Percentiles rank a stretch among this genome's conserved stretches.
Evolutionary conservation across 176 grass and related monocot species (phyloP).

Genomic region (Oryza meyeriana): DNA sequence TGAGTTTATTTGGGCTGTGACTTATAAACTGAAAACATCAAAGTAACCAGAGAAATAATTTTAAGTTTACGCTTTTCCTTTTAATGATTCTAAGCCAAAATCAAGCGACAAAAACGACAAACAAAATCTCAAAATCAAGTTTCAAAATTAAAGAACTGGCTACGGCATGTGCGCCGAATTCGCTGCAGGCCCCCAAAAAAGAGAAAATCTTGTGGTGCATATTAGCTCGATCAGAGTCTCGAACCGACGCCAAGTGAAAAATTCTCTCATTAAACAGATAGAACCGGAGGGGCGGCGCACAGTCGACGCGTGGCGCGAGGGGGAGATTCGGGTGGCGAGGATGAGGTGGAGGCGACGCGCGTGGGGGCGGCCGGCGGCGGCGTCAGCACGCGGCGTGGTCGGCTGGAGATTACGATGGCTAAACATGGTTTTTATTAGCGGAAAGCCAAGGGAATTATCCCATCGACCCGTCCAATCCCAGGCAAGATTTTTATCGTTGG

Average conservation of each 20-base stretch:
- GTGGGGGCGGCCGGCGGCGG: not conserved
- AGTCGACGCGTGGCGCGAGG: conserved; percentile 23
- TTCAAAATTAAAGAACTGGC: not conserved
- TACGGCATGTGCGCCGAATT: not conserved
- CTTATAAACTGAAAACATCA: too few species aligned
- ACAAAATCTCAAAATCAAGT: not conserved
- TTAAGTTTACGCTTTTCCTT: too few species aligned
- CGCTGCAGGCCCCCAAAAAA: not conserved
- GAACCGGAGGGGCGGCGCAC: not conserved
- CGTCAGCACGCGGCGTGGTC: conserved; percentile 43
- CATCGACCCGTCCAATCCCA: not conserved
- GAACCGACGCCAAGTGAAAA: not conserved
- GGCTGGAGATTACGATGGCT: conserved; percentile 34
- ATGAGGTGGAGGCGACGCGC: not conserved
- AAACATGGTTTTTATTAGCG: conserved; percentile 16
- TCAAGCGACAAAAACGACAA: not conserved
- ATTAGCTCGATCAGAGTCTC: not conserved
- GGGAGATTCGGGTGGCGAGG: conserved; percentile 1
- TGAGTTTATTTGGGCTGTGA: too few species aligned
- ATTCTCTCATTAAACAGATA: not conserved
- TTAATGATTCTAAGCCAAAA: not conserved
- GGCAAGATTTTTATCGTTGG: conserved; percentile 16
- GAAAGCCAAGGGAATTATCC: not conserved
- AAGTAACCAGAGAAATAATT: too few species aligned
- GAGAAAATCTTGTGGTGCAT: not conserved